Evolutionary conservation across 192 early-diverging fungal genomes (phyloP), one percentile per base, ranked within the genome.

Genomic region (Glomus cerebriforme): DNA sequence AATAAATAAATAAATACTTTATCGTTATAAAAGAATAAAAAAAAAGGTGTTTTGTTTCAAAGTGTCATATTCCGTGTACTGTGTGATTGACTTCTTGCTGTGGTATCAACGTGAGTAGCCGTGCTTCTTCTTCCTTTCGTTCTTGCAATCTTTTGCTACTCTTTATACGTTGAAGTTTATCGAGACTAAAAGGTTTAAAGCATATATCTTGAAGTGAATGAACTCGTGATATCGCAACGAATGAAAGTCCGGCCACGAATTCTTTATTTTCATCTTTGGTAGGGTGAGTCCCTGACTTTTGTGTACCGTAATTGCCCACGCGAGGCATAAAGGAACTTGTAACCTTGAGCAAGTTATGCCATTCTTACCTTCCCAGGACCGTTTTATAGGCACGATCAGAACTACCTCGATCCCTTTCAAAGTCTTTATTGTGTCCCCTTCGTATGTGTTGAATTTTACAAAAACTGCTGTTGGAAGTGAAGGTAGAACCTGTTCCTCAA

Each of bases 151-250:
- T 69, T 43, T 13, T 69, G 34, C 67, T 34, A 22, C 2, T 9
- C 24, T 69, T 69, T 24, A 35, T 69, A 34, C 67, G 34, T 69
- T 69, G n/a, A 31, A 63, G 60, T 63, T 24, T 63, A 26, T 63
- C 60, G 0, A 26, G 26, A 1, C n/a, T 63, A 63, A 63, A 63
- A 0, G 22, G 60, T 63, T 8, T 26, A 24, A 63, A 63, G 26
- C 7, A 26, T 27, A 63, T 2, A 63, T 63, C 60, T 19, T 24
- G 4, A 7, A 63, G 60, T 7, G 60, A 19, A 31, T 7, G 27
- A 26, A 63, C 7, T 2, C 24, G 60, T 37, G 26, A 63, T 8
- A 69, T 15, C 26, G 35, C 67, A 1, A 69, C 12, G 39, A 69
- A 35, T 2, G 34, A 37, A 3, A 37, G 35, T 5, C 35, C 4